These are phyloP conservation scores for Aspergillus bombycis DNA, from an alignment of 2,329 filamentous ascomycete species.

Conservation along the genomic window DNA sequence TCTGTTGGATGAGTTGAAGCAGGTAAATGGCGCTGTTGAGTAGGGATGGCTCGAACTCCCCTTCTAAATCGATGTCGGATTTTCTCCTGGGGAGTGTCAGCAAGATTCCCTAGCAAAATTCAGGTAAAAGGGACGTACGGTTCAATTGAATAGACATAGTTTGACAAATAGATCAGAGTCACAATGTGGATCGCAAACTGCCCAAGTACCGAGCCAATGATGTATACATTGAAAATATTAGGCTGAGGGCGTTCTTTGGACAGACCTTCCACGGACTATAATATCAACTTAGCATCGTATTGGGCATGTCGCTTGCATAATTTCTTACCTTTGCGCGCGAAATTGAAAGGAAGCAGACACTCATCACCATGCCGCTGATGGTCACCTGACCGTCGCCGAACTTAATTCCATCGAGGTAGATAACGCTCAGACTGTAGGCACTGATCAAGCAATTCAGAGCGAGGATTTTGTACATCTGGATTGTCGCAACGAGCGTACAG, in stretches of 20 bases:
- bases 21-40: conserved; percentile 98
- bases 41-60: conserved; percentile 89
- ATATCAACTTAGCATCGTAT: conserved; percentile 17
- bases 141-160: conserved; percentile 81
- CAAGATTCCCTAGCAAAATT: conserved; percentile 30
- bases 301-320: not conserved
- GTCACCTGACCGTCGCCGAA: conserved; percentile 98
- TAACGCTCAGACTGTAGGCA: conserved; percentile 92
- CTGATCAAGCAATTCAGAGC: conserved; percentile 97
- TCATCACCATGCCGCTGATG: conserved; percentile 99
- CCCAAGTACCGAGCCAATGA: conserved; percentile 94
- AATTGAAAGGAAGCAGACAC: conserved; percentile 97
- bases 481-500: conserved; percentile 95
- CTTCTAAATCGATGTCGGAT: conserved; percentile 81
- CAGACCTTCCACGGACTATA: conserved; percentile 80
- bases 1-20: conserved; percentile 96
- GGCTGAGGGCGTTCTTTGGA: conserved; percentile 97
- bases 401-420: conserved; percentile 98
- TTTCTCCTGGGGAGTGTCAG: conserved; percentile 50
- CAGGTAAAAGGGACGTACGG: conserved; percentile 63
- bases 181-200: conserved; percentile 96
- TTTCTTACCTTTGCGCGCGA: conserved; percentile 78
- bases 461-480: conserved; percentile 99
- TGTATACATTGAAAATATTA: conserved; percentile 99
- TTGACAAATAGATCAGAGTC: conserved; percentile 91